Conservation (phyloP, 176 grass and related monocot species). For the Stipa capillata region DNA sequence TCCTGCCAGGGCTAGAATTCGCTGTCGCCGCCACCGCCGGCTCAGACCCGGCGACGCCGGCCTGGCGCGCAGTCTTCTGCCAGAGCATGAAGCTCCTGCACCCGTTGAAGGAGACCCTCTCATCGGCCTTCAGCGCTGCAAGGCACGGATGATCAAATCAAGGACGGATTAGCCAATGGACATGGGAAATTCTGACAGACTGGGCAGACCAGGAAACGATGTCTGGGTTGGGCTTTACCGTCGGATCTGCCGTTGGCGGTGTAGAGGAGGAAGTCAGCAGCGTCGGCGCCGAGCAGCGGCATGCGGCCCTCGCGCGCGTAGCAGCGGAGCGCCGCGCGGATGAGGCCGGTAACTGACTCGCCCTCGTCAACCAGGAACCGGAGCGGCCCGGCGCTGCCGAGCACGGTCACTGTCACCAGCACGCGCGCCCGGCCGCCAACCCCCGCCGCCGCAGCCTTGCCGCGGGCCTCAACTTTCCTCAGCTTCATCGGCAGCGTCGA, state of each 20-base stretch:
- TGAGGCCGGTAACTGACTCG: conserved; percentile 34
- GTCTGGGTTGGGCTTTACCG: background rate
- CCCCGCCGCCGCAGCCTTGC: conserved; percentile 19
- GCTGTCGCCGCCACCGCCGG: background rate
- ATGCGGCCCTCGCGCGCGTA: conserved; percentile 64
- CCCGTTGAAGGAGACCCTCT: conserved; percentile 46
- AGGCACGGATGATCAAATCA: background rate
- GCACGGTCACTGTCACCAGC: conserved; percentile 62
- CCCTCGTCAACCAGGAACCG: conserved; percentile 64
- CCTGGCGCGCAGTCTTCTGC: conserved; percentile 27
- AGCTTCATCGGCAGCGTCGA: conserved; percentile 32
- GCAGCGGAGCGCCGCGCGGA: conserved; percentile 42
- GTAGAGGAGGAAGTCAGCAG: conserved; percentile 58
- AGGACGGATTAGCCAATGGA: background rate
- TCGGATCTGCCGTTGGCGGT: conserved; percentile 52
- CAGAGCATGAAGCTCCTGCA: conserved; percentile 60
- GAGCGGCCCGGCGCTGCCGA: conserved; percentile 68
- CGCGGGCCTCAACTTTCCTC: background rate
- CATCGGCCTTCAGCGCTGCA: conserved; percentile 39
- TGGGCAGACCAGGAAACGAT: background rate
- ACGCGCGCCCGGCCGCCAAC: conserved; percentile 20
- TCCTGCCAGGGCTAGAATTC: background rate
- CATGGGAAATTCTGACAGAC: background rate
- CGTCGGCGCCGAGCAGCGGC: conserved; percentile 41
- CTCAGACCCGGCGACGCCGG: background rate